phyloP scores from a whole-genome alignment of 2,329 filamentous ascomycete species.

The Pestalotiopsis sp. region DNA sequence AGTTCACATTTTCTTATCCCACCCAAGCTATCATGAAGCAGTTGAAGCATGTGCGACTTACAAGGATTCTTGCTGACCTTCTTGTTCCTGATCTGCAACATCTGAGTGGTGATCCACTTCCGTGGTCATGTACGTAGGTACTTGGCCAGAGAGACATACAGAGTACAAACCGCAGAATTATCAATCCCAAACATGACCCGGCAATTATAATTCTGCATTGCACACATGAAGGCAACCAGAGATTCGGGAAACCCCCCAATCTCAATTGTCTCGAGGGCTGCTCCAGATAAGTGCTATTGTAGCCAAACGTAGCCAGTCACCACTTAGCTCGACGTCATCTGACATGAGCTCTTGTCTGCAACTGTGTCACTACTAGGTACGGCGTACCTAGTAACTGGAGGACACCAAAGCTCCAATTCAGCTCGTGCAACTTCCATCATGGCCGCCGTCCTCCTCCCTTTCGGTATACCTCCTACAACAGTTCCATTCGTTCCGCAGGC shows the following conservation, averaged over 20 bases:
- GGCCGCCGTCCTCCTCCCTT: background rate
- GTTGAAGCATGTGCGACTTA: background rate
- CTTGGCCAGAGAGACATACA: background rate
- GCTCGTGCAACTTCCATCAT: background rate
- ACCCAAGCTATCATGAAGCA: background rate
- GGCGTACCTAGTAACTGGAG: background rate
- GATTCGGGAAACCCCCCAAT: background rate
- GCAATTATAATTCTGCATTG: too few relatives aligned
- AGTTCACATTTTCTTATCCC: background rate
- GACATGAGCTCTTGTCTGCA: background rate
- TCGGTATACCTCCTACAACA: background rate
- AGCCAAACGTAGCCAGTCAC: background rate
- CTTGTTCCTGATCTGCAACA: slow-evolving; percentile 5
- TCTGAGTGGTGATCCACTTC: background rate
- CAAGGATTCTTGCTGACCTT: background rate
- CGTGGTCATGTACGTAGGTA: background rate
- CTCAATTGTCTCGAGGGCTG: background rate
- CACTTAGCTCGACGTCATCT: background rate
- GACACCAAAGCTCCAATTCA: background rate
- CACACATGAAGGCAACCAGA: too few relatives aligned
- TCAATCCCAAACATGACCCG: too few relatives aligned
- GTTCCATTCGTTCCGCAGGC: background rate
- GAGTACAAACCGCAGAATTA: too few relatives aligned
- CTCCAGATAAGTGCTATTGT: background rate
- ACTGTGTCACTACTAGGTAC: background rate